Conservation (phyloP, 257 asterid species). For the Cinchona pubescens region DNA sequence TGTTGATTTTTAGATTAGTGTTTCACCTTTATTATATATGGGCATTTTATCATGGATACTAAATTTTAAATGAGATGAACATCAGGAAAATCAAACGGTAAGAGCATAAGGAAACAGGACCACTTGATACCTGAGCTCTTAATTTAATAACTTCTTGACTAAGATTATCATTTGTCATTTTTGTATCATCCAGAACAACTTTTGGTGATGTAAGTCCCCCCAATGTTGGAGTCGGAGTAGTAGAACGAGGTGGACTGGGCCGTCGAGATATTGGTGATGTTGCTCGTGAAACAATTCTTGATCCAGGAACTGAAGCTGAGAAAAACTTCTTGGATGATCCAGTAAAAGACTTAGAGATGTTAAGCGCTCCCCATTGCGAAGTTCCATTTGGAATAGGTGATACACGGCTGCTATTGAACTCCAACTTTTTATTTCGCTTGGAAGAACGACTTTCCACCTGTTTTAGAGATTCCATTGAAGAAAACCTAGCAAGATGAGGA, state of each 20-base stretch:
- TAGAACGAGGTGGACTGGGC: slow-evolving; percentile 95
- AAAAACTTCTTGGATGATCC: slow-evolving; percentile 89
- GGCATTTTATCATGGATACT: not conserved
- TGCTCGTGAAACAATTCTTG: slow-evolving; percentile 97
- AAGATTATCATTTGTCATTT: slow-evolving; percentile 59
- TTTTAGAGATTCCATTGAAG: slow-evolving; percentile 85
- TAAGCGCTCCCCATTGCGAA: slow-evolving; percentile 83
- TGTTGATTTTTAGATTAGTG: not conserved
- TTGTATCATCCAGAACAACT: slow-evolving; percentile 59
- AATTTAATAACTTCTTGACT: slow-evolving; percentile 76
- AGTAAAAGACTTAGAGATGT: slow-evolving; percentile 74
- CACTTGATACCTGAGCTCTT: slow-evolving; percentile 72
- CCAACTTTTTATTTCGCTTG: slow-evolving; percentile 78
- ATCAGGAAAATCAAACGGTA: slow-evolving; percentile 11
- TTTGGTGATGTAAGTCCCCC: slow-evolving; percentile 94
- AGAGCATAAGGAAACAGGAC: slow-evolving; percentile 4
- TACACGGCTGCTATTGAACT: slow-evolving; percentile 83
- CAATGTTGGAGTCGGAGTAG: slow-evolving; percentile 95
- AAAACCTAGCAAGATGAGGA: slow-evolving; percentile 72
- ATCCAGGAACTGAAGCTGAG: slow-evolving; percentile 98
- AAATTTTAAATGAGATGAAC: not conserved
- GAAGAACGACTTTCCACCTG: slow-evolving; percentile 71
- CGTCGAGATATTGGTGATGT: slow-evolving; percentile 95
- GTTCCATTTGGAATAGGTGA: slow-evolving; percentile 90
- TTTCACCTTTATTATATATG: not conserved